These are phyloP conservation scores for Cercospora sp. DNA, from an alignment of 2,329 filamentous ascomycete genomes.

Conservation along the genomic window DNA sequence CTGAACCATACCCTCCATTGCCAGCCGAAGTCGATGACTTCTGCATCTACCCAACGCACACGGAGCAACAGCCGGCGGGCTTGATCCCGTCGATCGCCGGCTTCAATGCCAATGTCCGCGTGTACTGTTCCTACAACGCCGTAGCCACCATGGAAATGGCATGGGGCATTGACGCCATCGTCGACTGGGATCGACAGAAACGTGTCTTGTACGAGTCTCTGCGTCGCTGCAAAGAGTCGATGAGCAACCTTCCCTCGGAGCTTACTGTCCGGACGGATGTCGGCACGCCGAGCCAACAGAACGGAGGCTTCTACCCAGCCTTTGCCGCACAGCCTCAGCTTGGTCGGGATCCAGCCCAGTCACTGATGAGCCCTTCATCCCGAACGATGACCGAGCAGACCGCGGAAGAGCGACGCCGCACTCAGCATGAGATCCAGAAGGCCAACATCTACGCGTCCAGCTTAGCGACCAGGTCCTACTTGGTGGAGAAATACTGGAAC, in stretches of 20 bases:
- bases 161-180: slow-evolving; percentile 74
- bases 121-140: slow-evolving; percentile 78
- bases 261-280: slow-evolving; percentile 58
- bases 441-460: slow-evolving; percentile 85
- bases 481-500: slow-evolving; percentile 83
- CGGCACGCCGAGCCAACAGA: slow-evolving; percentile 34
- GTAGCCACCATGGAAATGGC: slow-evolving; percentile 78
- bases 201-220: slow-evolving; percentile 70
- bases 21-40: slow-evolving; percentile 83
- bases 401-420: slow-evolving; percentile 44
- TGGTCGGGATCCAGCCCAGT: slow-evolving; percentile 31
- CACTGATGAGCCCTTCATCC: slow-evolving; percentile 38
- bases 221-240: slow-evolving; percentile 66
- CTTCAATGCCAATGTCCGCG: slow-evolving; percentile 76
- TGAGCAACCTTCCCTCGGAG: slow-evolving; percentile 67
- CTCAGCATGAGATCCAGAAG: slow-evolving; percentile 88
- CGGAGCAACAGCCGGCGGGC: slow-evolving; percentile 68
- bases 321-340: slow-evolving; percentile 29
- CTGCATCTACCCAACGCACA: slow-evolving; percentile 70
- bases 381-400: slow-evolving; percentile 34
- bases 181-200: slow-evolving; percentile 75
- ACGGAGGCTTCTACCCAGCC: slow-evolving; percentile 29
- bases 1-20: slow-evolving; percentile 73
- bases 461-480: slow-evolving; percentile 76
- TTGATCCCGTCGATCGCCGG: slow-evolving; percentile 71